Evolutionary conservation across 108 stramenopile species (phyloP), one percentile per base, ranked within the genome.

Genomic region (Cylindrotheca closterium): DNA sequence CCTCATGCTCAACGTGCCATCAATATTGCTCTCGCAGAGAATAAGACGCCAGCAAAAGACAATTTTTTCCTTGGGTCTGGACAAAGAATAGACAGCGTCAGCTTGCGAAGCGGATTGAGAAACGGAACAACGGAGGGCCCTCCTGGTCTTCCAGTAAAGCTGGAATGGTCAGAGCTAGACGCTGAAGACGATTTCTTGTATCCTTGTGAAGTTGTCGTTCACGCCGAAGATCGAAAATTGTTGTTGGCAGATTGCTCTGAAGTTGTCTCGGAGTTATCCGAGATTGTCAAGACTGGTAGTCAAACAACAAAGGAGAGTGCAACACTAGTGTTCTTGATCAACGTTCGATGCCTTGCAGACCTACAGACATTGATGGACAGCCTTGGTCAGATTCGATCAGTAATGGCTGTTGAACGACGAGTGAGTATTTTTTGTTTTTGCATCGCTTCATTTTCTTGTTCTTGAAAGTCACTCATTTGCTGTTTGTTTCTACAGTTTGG

Each of bases 231-330:
- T 65, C 71, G 92, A 32, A 93, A 90, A 59, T 73, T 90, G 3
- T 70, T 93, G 1, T 73, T 93, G 1, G 88, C 92, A 17, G 92
- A 93, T 60, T 93, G 92, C 64, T 80, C 85, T 37, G 87, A 88
- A n/a, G 66, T 88, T 21, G 92, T 88, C 15, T 90, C 89, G 15
- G 79, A 86, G 29, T 75, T 79, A 34, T 84, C 87, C 1, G 80
- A 83, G 54, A 93, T 93, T 60, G 55, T 88, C 47, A 84, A 79
- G 62, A 93, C 92, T 7, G 92, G 92, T 1, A 88, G 87, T 32
- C 62, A 65, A 26, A 85, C 92, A 22, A 87, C 63, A 27, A 68
- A 80, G 23, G 92, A 93, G 48, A 85, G 88, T 57, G 89, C 89
- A 10, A 84, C 77, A 0, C 70, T 93, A 1, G 86, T 84, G 47